Conservation (phyloP, 2,329 filamentous ascomycete genomes). For the Colletotrichum viniferum region DNA sequence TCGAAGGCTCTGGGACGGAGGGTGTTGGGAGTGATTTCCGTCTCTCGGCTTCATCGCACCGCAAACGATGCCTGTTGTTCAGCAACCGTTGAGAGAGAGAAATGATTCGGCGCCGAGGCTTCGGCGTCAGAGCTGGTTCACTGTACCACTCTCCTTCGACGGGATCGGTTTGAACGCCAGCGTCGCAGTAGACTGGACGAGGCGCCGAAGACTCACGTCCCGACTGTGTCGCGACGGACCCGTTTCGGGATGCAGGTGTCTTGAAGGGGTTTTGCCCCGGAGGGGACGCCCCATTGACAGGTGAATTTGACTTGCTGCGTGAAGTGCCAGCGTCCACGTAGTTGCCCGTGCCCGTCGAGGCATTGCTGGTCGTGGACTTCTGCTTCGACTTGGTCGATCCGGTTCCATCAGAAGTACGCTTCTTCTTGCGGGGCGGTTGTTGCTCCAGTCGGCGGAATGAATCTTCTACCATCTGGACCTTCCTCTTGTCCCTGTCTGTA, state of each 20-base stretch:
- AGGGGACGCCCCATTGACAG: slow-evolving; percentile 46
- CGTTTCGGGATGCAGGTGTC: slow-evolving; percentile 29
- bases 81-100: slow-evolving; percentile 59
- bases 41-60: slow-evolving; percentile 42
- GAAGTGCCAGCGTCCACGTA: slow-evolving; percentile 61
- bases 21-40: slow-evolving; percentile 33
- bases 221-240: slow-evolving; percentile 34
- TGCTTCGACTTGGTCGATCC: slow-evolving; percentile 29
- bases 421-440: slow-evolving; percentile 64
- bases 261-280: slow-evolving; percentile 32
- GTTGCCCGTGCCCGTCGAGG: slow-evolving; percentile 26
- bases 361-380: slow-evolving; percentile 24
- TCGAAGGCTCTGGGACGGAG: slow-evolving; percentile 28
- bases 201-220: slow-evolving; percentile 43
- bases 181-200: slow-evolving; percentile 53
- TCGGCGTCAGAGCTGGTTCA: slow-evolving; percentile 35
- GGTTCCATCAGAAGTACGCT: slow-evolving; percentile 62
- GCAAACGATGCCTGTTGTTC: slow-evolving; percentile 50
- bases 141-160: slow-evolving; percentile 60
- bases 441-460: slow-evolving; percentile 67
- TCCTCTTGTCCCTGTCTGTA: slow-evolving; percentile 70
- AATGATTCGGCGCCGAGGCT: slow-evolving; percentile 53
- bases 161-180: slow-evolving; percentile 58
- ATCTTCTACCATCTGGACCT: slow-evolving; percentile 69
- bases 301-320: slow-evolving; percentile 58